Evolutionary conservation across 192 early-diverging fungal genomes (phyloP), one percentile per base, ranked within the genome.

Genomic region (Backusella sp.): DNA sequence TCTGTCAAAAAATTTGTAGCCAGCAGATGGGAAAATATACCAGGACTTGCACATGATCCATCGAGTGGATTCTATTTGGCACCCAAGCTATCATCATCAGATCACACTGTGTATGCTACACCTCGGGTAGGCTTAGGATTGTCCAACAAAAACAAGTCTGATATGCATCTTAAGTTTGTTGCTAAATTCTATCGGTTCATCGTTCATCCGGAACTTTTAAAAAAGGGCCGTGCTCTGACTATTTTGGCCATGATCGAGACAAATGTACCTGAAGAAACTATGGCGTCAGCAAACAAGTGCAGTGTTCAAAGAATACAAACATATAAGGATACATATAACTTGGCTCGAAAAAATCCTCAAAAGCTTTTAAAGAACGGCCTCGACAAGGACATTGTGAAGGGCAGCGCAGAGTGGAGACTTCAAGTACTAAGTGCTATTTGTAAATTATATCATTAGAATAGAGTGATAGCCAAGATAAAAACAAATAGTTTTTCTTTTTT

Each of bases 171-270:
- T 2, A 15, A 39, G 7, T 82, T 66, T 62, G 68, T 82, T 4
- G 67, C 42, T 44, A 73, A 49, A 19, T 68, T 53, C 14, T 82
- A 82, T 53, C 80, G 80, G 15, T 77, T 65, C 41, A 68, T 75
- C 3, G 14, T 75, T 36, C 36, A 70, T n/a, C 76, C 73, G 19
- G 42, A 74, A 6, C 49, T 74, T 30, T 34, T 81, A 11, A 67
- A 73, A 49, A 81, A 81, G n/a, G 80, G 80, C 72, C 85, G 52
- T 82, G 34, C 67, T 8, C 70, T 73, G 77, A 39, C 67, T 4
- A 46, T 74, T n/a, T 56, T 79, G 9, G 44, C 46, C 35, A 26
- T 71, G 68, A 15, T 74, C 0, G 56, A 71, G 23, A 42, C 41
- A 3, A 12, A 68, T 9, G 11, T 73, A 5, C 39, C 39, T 49